Evolutionary conservation across 805 yeast species (phyloP).

Genomic region (Kuraishia molischiana): DNA sequence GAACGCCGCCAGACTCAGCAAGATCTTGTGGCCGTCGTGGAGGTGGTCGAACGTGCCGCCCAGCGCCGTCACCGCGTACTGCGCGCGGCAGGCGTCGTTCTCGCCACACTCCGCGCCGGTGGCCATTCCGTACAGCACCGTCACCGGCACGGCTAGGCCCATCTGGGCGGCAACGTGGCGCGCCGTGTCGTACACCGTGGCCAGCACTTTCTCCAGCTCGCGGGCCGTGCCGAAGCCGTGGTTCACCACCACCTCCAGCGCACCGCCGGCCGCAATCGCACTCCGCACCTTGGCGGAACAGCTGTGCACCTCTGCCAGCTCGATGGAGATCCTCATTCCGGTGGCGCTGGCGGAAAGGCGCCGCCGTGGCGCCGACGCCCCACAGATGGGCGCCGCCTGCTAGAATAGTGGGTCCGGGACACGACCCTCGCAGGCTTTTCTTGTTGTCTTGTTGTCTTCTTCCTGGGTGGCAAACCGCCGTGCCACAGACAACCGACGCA

Average conservation of each 20-base stretch:
- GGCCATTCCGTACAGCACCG: background rate
- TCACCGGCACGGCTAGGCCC: constrained; percentile 5
- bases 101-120: background rate
- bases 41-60: constrained; percentile 98
- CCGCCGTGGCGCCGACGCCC: too few species aligned
- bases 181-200: background rate
- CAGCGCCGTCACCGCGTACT: constrained; percentile 42
- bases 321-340: too few species aligned
- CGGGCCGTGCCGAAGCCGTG: background rate
- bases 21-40: constrained; percentile 90
- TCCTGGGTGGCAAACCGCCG: too few species aligned
- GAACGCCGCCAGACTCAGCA: constrained; percentile 65
- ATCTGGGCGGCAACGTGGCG: background rate
- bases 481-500: too few species aligned
- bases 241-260: background rate
- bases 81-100: constrained; percentile 7
- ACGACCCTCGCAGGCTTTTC: too few species aligned
- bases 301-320: too few species aligned
- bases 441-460: too few species aligned
- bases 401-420: too few species aligned
- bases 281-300: too few species aligned
- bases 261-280: too few species aligned
- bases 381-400: too few species aligned
- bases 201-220: background rate
- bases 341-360: too few species aligned